These are phyloP conservation scores for Clitoria ternatea DNA, from an alignment of 306 rosid genomes.

Conservation along the genomic window DNA sequence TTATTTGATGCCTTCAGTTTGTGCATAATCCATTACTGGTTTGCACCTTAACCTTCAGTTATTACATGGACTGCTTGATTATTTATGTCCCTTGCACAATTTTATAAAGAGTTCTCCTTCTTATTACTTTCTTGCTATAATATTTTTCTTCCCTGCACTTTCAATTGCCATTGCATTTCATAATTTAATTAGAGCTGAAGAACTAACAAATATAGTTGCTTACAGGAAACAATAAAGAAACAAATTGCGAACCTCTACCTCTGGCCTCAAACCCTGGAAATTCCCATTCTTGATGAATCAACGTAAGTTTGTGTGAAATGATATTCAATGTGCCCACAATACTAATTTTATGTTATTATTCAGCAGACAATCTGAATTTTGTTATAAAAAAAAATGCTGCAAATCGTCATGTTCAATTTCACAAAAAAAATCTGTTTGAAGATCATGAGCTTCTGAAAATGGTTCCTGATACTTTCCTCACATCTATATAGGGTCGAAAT, in stretches of 20 bases:
- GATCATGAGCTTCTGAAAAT: neutral
- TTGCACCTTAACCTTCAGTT: conserved; percentile 4
- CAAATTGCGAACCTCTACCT: conserved; percentile 77
- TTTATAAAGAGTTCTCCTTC: neutral
- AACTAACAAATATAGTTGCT: conserved; percentile 27
- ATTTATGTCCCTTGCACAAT: neutral
- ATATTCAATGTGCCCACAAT: neutral
- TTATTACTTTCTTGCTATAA: neutral
- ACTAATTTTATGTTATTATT: neutral
- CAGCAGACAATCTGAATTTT: neutral
- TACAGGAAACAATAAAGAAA: conserved; percentile 66
- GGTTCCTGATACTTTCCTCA: neutral
- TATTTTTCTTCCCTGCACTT: neutral
- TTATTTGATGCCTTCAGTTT: neutral
- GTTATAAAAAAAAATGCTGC: conserved; percentile 7
- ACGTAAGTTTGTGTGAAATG: conserved; percentile 45
- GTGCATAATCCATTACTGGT: neutral
- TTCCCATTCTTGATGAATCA: conserved; percentile 76
- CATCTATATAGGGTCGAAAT: conserved; percentile 44
- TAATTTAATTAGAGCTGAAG: conserved; percentile 12
- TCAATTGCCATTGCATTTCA: neutral
- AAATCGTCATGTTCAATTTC: neutral
- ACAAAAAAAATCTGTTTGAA: neutral
- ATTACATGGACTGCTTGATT: conserved; percentile 6
- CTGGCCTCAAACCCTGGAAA: conserved; percentile 78